Conservation (phyloP, 2,329 filamentous ascomycete species). For the Plenodomus lindquistii region DNA sequence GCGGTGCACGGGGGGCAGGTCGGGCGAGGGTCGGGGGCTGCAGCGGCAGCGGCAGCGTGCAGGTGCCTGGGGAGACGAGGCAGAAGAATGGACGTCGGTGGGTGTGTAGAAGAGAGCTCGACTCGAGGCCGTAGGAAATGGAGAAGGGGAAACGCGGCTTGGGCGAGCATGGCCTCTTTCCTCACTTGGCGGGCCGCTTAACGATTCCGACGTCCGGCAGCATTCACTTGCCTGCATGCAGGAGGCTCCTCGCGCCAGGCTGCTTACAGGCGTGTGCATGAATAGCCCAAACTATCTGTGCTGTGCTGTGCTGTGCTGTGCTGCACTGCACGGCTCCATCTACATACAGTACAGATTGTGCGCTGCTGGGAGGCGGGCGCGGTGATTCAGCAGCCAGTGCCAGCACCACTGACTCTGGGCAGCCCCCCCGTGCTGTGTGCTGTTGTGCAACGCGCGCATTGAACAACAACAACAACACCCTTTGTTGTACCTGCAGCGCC, state of each 20-base stretch:
- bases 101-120: slow-evolving; percentile 27
- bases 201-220: slow-evolving; percentile 9
- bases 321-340: neutral
- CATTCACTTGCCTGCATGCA: slow-evolving; percentile 9
- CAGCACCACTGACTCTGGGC: no score
- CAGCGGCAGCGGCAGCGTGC: slow-evolving; percentile 26
- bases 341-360: no score
- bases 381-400: no score
- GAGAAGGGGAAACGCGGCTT: slow-evolving; percentile 26
- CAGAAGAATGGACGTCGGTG: slow-evolving; percentile 27
- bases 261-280: slow-evolving; percentile 4
- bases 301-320: neutral
- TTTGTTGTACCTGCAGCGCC: slow-evolving; percentile 12
- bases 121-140: slow-evolving; percentile 29
- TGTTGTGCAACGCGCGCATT: neutral
- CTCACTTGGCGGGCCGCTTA: neutral
- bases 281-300: neutral
- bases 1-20: slow-evolving; percentile 13
- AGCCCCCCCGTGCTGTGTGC: neutral
- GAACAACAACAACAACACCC: slow-evolving; percentile 5
- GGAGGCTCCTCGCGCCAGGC: slow-evolving; percentile 7
- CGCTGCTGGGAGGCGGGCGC: no score
- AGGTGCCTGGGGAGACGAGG: slow-evolving; percentile 14
- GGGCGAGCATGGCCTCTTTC: neutral
- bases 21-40: slow-evolving; percentile 16